phyloP scores from a whole-genome alignment of 2,329 filamentous ascomycete species.

The Talaromyces islandicus region DNA sequence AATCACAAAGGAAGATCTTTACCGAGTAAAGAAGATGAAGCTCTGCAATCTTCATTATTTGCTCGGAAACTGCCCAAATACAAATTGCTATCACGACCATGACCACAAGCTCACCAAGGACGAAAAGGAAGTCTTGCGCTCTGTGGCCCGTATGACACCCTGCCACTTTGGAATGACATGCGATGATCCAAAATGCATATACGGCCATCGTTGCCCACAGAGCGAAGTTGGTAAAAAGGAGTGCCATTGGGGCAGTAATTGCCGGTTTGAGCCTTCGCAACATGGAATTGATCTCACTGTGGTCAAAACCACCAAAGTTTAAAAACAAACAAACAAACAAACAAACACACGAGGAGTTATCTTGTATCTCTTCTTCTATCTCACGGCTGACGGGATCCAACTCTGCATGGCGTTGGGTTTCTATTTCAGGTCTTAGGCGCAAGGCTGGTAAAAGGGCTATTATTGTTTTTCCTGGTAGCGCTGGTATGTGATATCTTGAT shows the following conservation, averaged over 20 bases:
- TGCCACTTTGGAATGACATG: slow-evolving; percentile 54
- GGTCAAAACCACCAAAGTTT: slow-evolving; percentile 45
- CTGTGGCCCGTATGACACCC: slow-evolving; percentile 58
- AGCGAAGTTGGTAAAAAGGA: slow-evolving; percentile 45
- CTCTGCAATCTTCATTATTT: slow-evolving; percentile 59
- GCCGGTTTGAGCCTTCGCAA: slow-evolving; percentile 52
- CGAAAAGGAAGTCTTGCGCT: slow-evolving; percentile 50
- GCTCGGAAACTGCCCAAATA: slow-evolving; percentile 52
- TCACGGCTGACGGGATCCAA: background rate
- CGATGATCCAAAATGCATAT: slow-evolving; percentile 56
- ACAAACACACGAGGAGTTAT: background rate
- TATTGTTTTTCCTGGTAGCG: background rate
- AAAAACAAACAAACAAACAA: background rate
- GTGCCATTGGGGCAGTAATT: slow-evolving; percentile 54
- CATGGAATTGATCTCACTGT: slow-evolving; percentile 54
- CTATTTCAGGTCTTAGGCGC: background rate
- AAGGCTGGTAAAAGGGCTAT: background rate
- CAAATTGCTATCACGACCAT: slow-evolving; percentile 50
- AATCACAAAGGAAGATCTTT: slow-evolving; percentile 51
- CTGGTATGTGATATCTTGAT: background rate
- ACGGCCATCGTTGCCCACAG: slow-evolving; percentile 58
- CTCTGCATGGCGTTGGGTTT: background rate
- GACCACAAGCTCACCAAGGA: slow-evolving; percentile 47
- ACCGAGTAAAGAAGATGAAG: slow-evolving; percentile 57
- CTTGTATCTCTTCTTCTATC: background rate